Evolutionary conservation across 768 basidiomycete species (phyloP), one percentile per base, ranked within the genome.

Genomic region (Coprinellus micaceus): DNA sequence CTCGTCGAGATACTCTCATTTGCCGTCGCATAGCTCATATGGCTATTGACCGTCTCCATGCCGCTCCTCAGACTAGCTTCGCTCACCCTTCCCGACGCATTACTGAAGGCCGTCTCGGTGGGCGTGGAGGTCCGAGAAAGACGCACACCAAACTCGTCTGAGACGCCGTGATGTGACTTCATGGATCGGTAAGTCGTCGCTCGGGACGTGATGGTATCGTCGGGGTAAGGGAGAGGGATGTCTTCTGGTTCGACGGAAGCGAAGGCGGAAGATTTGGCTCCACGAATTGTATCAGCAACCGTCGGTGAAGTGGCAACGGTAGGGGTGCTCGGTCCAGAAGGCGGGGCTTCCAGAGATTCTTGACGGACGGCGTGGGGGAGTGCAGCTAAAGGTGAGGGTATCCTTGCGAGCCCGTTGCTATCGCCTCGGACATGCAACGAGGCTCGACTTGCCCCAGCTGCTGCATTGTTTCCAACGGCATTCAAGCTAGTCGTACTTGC

Each of bases 1-100:
- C 52, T 56, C 25, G 49, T 48, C 36, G n/a, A n/a, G n/a, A 60
- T 33, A 37, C 54, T 56, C 60, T 61, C 60, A 19, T 54, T 54
- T 5, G 60, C 60, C 7, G 60, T 61, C 40, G 43, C 57, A 45
- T 45, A 61, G 7, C 57, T 61, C 33, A 39, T 43, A 25, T 53
- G 52, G 9, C 57, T 58, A 24, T 49, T 13, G 17, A 56, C 52
- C n/a, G 57, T 61, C 6, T 50, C 54, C 10, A 51, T 41, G 9
- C 57, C 58, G 25, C 58, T 54, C 7, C 54, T 47, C 10, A 57
- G 60, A 17, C 26, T 25, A 10, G 52, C 30, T 37, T 17, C 36
- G 36, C 17, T 37, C 17, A 9, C 9, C 17, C 36, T 17, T 9
- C 17, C 30, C 15, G 36, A 40, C 22, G 22, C 19, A 11, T 39